Percentiles rank a stretch among this genome's conserved stretches.
phyloP scores from a whole-genome alignment of 345 rosid genomes.

The Salix purpurea region DNA sequence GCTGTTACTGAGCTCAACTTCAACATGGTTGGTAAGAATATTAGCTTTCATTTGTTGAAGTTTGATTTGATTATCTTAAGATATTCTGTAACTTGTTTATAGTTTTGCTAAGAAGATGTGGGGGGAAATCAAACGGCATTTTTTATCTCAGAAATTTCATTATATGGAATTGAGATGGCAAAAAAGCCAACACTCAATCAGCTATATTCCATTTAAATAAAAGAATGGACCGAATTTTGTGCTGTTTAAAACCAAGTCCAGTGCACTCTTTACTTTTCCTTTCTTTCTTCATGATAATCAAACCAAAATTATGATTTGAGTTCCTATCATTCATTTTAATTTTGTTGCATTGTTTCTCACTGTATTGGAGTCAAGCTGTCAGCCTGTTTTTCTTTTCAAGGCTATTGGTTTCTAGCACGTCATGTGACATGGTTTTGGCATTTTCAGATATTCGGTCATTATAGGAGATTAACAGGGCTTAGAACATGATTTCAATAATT shows the following conservation, averaged over 20 bases:
- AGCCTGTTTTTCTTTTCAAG: background rate
- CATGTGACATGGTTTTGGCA: constrained; percentile 10
- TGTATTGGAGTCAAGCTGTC: background rate
- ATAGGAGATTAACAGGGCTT: background rate
- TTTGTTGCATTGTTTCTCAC: background rate
- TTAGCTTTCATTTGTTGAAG: background rate
- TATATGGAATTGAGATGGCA: background rate
- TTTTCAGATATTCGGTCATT: constrained; percentile 6
- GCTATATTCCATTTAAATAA: background rate
- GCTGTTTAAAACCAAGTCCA: background rate
- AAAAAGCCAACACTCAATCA: background rate
- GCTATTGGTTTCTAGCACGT: background rate
- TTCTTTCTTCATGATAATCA: background rate
- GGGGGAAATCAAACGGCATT: background rate
- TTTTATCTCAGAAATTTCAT: background rate
- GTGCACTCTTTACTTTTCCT: background rate
- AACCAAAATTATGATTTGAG: background rate
- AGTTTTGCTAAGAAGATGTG: background rate
- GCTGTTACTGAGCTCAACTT: constrained; percentile 98
- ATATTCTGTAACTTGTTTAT: background rate
- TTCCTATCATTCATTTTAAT: background rate
- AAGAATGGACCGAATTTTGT: background rate
- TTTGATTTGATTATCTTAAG: background rate
- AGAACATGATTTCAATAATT: background rate
- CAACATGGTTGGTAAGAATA: constrained; percentile 60